These are phyloP conservation scores for Russula brevipes DNA, from an alignment of 768 basidiomycete species.

Conservation along the genomic window DNA sequence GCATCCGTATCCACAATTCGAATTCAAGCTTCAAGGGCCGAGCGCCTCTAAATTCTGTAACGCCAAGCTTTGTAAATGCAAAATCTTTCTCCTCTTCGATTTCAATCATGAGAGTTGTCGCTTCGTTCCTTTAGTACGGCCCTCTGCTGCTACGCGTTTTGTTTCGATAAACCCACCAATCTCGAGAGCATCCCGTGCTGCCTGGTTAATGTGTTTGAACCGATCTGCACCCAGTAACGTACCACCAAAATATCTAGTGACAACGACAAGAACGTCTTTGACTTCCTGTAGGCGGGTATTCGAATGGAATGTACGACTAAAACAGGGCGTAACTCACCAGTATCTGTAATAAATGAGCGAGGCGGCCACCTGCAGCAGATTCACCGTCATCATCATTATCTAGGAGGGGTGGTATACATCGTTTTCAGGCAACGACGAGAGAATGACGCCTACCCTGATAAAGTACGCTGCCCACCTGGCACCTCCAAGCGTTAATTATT, in stretches of 20 bases:
- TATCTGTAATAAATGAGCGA: constrained; percentile 70
- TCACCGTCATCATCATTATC: constrained; percentile 97
- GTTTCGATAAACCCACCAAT: constrained; percentile 76
- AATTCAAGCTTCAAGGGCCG: not conserved
- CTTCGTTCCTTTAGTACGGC: constrained; percentile 1
- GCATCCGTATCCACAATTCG: too few species aligned
- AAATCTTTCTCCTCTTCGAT: not conserved
- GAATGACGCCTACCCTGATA: constrained; percentile 29
- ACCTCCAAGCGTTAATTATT: constrained; percentile 35
- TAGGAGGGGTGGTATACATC: constrained; percentile 28
- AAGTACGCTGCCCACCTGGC: constrained; percentile 29
- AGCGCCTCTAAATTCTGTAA: not conserved
- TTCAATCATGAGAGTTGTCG: not conserved
- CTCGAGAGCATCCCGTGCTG: constrained; percentile 87
- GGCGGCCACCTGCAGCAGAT: constrained; percentile 82
- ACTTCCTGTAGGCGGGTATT: constrained; percentile 50
- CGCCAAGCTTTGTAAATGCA: not conserved
- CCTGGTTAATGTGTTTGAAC: constrained; percentile 93
- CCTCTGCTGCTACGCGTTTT: not conserved
- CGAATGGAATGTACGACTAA: not conserved
- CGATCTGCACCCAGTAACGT: constrained; percentile 85
- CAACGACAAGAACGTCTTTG: constrained; percentile 81
- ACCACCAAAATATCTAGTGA: constrained; percentile 93
- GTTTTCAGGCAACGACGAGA: not conserved
- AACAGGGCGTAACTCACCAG: constrained; percentile 11